A percentile compares a stretch with the other conserved stretches of the same genome.
These are phyloP conservation scores for Ambrosiella cleistominuta DNA, from an alignment of 2,329 filamentous ascomycete genomes.

Conservation along the genomic window DNA sequence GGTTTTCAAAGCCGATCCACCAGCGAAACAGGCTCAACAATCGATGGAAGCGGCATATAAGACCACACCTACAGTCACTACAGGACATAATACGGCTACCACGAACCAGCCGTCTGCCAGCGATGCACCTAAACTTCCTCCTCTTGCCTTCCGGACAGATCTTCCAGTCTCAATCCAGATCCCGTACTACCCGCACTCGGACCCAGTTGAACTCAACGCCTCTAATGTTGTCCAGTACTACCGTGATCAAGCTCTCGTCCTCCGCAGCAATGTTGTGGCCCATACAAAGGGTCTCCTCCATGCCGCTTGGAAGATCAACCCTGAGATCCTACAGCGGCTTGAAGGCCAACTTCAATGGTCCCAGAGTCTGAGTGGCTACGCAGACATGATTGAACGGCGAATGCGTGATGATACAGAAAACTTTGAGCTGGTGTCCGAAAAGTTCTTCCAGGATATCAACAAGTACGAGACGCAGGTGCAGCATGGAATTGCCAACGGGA, in stretches of 20 bases:
- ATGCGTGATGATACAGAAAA: not conserved
- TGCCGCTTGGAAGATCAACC: no score
- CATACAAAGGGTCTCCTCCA: not conserved
- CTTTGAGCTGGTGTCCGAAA: not conserved
- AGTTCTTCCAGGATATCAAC: not conserved
- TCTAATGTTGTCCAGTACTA: not conserved
- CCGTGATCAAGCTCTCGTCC: not conserved
- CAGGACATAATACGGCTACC: not conserved
- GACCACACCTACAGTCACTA: not conserved
- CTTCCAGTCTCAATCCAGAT: not conserved
- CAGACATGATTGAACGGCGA: not conserved
- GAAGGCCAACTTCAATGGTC: not conserved
- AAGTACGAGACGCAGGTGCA: not conserved
- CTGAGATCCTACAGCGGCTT: not conserved
- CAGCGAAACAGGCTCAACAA: not conserved
- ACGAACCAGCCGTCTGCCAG: not conserved
- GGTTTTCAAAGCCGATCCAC: not conserved
- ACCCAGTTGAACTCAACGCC: not conserved
- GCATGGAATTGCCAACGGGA: not conserved
- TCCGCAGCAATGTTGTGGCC: not conserved
- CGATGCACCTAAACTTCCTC: not conserved
- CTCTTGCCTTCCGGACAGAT: not conserved
- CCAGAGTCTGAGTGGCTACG: not conserved
- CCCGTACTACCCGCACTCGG: not conserved
- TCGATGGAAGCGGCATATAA: no score